phyloP scores from a whole-genome alignment of 1,284 basidiomycete species.

The Leccinum idahoense region DNA sequence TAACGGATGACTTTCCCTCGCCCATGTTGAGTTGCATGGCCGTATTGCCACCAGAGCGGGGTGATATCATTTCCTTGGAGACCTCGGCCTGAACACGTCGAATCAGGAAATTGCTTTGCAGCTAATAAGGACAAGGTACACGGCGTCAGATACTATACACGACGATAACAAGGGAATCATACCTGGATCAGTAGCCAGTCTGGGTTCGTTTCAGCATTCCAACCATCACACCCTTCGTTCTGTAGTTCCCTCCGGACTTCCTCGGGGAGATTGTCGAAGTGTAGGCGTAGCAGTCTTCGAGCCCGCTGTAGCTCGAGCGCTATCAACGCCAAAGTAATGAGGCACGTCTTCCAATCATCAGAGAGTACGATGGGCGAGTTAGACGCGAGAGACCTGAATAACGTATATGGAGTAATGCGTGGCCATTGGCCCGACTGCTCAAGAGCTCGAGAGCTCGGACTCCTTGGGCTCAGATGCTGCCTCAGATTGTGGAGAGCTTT shows the following conservation, averaged over 20 bases:
- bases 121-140: slow-evolving; percentile 26
- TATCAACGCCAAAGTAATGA: neutral
- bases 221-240: too few species aligned
- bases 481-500: slow-evolving; percentile 9
- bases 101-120: slow-evolving; percentile 40
- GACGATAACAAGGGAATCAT: too few species aligned
- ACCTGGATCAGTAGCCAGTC: too few species aligned
- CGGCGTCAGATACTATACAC: too few species aligned
- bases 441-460: slow-evolving; percentile 20
- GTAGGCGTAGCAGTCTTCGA: slow-evolving; percentile 21
- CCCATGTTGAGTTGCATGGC: slow-evolving; percentile 55
- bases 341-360: neutral
- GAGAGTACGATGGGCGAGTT: neutral
- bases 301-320: slow-evolving; percentile 8
- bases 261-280: too few species aligned
- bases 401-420: neutral
- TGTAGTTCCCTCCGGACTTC: too few species aligned
- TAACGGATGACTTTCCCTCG: slow-evolving; percentile 54
- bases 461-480: slow-evolving; percentile 9
- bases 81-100: slow-evolving; percentile 39
- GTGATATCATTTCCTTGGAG: slow-evolving; percentile 45
- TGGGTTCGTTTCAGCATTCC: too few species aligned
- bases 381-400: neutral
- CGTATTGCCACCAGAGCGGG: slow-evolving; percentile 32
- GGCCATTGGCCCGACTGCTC: slow-evolving; percentile 25